Conservation (phyloP, 331 rosid species). For the Malus hybrid region DNA sequence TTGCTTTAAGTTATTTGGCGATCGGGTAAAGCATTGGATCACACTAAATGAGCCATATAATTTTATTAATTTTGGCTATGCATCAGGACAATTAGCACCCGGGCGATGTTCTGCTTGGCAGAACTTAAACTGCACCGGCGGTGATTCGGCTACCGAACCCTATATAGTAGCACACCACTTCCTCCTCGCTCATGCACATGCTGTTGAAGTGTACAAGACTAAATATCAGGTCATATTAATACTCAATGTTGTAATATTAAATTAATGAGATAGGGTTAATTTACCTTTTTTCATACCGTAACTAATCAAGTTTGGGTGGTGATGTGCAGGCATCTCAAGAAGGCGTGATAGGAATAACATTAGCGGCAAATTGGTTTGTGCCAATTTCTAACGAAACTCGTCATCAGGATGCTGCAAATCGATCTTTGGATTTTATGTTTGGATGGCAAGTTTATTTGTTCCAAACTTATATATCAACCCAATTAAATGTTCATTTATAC, state of each 20-base stretch:
- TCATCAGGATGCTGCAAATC: slow-evolving; percentile 22
- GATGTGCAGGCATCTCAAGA: slow-evolving; percentile 36
- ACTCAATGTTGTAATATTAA: neutral
- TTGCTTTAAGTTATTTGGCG: slow-evolving; percentile 46
- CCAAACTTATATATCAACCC: neutral
- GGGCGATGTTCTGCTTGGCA: neutral
- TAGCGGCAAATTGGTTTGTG: slow-evolving; percentile 33
- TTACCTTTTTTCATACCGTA: neutral
- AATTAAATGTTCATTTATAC: neutral
- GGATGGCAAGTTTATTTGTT: slow-evolving; percentile 41
- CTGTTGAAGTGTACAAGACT: neutral
- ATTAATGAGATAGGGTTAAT: neutral
- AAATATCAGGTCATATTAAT: neutral
- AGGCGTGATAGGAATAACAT: slow-evolving; percentile 54
- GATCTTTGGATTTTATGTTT: slow-evolving; percentile 51
- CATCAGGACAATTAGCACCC: slow-evolving; percentile 31
- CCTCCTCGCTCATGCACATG: slow-evolving; percentile 3
- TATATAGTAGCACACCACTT: slow-evolving; percentile 9
- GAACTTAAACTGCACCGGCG: neutral
- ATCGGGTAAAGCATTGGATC: slow-evolving; percentile 31
- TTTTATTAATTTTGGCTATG: neutral
- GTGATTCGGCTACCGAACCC: slow-evolving; percentile 11
- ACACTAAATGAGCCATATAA: neutral
- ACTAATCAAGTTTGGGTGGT: neutral
- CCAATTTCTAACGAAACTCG: slow-evolving; percentile 21